These are phyloP conservation scores for Plasmodium cynomolgi DNA, from an alignment of 169 alveolate species.

Conservation along the genomic window DNA sequence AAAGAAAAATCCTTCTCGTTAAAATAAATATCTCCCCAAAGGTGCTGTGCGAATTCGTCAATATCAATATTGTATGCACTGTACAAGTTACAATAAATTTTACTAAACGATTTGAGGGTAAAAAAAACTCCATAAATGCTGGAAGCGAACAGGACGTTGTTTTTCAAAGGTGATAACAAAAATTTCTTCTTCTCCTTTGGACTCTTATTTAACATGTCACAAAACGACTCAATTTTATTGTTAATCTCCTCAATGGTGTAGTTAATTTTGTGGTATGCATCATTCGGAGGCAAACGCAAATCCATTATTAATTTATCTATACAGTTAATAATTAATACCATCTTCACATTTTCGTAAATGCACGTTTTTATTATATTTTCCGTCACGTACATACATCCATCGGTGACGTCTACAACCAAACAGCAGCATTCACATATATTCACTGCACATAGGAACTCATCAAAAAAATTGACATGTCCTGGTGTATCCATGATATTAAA, in stretches of 20 bases:
- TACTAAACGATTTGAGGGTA: slow-evolving; percentile 94
- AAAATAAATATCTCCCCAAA: slow-evolving; percentile 93
- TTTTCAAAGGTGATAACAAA: slow-evolving; percentile 92
- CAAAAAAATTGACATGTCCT: slow-evolving; percentile 98
- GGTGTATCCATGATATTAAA: slow-evolving; percentile 96
- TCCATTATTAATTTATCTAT: slow-evolving; percentile 98
- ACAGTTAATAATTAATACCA: slow-evolving; percentile 93
- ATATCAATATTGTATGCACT: slow-evolving; percentile 79
- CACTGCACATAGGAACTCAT: slow-evolving; percentile 96
- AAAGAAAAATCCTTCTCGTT: slow-evolving; percentile 86
- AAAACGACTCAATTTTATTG: slow-evolving; percentile 59
- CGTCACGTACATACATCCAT: slow-evolving; percentile 95
- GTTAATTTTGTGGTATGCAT: slow-evolving; percentile 97
- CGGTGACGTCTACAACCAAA: slow-evolving; percentile 95
- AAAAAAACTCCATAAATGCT: slow-evolving; percentile 94
- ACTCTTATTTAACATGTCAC: slow-evolving; percentile 62
- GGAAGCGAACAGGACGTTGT: slow-evolving; percentile 97
- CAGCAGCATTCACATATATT: slow-evolving; percentile 98
- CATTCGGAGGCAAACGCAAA: slow-evolving; percentile 97
- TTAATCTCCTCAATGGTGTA: slow-evolving; percentile 82
- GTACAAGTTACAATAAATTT: slow-evolving; percentile 84
- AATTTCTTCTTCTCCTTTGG: slow-evolving; percentile 26
- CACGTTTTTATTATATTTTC: slow-evolving; percentile 92
- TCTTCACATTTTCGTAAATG: slow-evolving; percentile 81
- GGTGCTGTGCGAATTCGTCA: slow-evolving; percentile 84